Evolutionary conservation across 306 rosid species (phyloP).

Genomic region (Castanospermum australe): DNA sequence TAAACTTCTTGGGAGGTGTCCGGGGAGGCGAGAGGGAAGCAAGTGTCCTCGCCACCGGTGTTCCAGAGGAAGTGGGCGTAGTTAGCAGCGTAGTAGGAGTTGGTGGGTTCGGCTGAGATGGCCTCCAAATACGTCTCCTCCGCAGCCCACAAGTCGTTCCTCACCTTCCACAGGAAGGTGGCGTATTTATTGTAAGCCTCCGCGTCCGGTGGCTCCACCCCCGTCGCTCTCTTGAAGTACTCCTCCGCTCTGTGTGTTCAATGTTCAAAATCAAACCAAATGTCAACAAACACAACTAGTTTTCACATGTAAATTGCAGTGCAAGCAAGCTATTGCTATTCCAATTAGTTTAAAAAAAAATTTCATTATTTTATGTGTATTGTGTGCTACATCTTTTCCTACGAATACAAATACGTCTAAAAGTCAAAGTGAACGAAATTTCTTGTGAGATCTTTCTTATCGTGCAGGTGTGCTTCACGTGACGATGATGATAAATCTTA

Average conservation of each 20-base stretch:
- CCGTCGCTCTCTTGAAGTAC: conserved; percentile 72
- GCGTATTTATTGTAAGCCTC: conserved; percentile 86
- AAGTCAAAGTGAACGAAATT: conserved; percentile 27
- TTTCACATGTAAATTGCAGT: conserved; percentile 30
- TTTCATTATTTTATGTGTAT: neutral
- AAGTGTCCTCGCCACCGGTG: conserved; percentile 92
- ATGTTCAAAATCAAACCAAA: neutral
- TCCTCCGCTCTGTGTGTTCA: conserved; percentile 81
- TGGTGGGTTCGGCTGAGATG: conserved; percentile 71
- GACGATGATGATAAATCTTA: conserved; percentile 8
- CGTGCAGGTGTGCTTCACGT: conserved; percentile 42
- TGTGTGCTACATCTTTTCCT: neutral
- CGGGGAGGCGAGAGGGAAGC: conserved; percentile 62
- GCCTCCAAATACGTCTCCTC: conserved; percentile 88
- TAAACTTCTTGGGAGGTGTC: conserved; percentile 48
- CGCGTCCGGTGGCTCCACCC: conserved; percentile 67
- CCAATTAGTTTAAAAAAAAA: neutral
- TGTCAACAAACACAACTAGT: conserved; percentile 18
- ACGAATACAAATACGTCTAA: neutral
- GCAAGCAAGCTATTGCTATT: neutral
- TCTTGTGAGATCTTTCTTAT: conserved; percentile 21
- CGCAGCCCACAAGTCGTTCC: conserved; percentile 84
- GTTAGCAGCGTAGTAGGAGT: conserved; percentile 71
- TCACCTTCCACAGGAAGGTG: conserved; percentile 71
- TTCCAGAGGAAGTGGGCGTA: conserved; percentile 96